Percentiles rank a stretch among this genome's conserved stretches.
Conservation (phyloP, 78 protist species). For the Dictyostelium brefeldianum region DNA sequence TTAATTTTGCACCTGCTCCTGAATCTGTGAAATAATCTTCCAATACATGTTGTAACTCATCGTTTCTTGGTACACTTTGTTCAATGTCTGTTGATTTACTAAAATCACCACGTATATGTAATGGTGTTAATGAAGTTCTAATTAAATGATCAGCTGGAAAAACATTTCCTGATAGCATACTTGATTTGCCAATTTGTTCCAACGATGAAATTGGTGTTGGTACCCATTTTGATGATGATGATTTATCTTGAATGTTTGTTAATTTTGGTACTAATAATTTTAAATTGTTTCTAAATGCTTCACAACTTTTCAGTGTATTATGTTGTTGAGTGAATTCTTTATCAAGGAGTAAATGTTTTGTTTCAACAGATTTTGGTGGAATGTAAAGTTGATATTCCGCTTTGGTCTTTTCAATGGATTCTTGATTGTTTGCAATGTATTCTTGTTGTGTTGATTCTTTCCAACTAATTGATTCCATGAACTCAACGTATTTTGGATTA, state of each 20-base stretch:
- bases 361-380: not conserved
- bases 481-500: not conserved
- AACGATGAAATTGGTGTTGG: not conserved
- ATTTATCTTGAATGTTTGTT: not conserved
- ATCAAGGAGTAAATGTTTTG: not conserved
- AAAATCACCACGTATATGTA: not conserved
- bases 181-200: not conserved
- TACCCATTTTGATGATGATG: not conserved
- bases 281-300: not conserved
- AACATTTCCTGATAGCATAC: not conserved
- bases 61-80: not conserved
- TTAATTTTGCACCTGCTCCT: not conserved
- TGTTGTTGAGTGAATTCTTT: not conserved
- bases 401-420: no score
- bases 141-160: not conserved
- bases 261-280: not conserved
- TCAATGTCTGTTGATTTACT: no score
- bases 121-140: not conserved
- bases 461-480: constrained; percentile 19
- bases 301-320: not conserved
- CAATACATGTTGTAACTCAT: not conserved
- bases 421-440: no score
- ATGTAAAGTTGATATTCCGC: no score
- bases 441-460: no score
- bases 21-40: not conserved